phyloP scores from a whole-genome alignment of 495 filamentous ascomycete species.

The Chaetomium tenue region DNA sequence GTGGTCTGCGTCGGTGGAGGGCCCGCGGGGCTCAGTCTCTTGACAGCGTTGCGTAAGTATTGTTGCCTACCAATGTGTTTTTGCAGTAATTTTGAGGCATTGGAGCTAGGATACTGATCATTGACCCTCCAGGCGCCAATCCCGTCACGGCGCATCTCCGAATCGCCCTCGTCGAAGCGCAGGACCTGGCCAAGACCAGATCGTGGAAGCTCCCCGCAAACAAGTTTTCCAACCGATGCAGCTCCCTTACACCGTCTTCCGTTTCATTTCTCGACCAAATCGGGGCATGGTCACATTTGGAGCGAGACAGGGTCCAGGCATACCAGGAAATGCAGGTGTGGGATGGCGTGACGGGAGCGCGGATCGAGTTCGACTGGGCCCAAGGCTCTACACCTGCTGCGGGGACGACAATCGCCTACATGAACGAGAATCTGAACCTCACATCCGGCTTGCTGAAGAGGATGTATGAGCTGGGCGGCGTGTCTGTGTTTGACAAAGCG shows the following conservation, averaged over 20 bases:
- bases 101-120: constrained; percentile 5
- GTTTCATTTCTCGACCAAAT: constrained; percentile 68
- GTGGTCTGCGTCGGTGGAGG: constrained; percentile 95
- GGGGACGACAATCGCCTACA: constrained; percentile 74
- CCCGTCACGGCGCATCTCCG: constrained; percentile 71
- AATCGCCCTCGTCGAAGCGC: constrained; percentile 85
- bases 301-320: constrained; percentile 67
- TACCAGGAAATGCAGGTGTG: constrained; percentile 96
- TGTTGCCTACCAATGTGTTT: neutral
- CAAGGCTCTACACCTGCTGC: constrained; percentile 45
- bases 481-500: constrained; percentile 69
- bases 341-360: constrained; percentile 85
- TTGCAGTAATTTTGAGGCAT: too few species aligned
- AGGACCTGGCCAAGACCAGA: constrained; percentile 68
- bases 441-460: constrained; percentile 70
- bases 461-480: constrained; percentile 63
- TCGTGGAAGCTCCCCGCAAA: constrained; percentile 62
- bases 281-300: constrained; percentile 81
- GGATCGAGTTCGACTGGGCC: constrained; percentile 83
- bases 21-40: constrained; percentile 86
- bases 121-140: constrained; percentile 54
- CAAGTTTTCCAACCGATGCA: constrained; percentile 88
- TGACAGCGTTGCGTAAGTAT: constrained; percentile 77
- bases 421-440: constrained; percentile 93
- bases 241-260: constrained; percentile 86